Percentiles rank a stretch among this genome's conserved stretches.
Conservation (phyloP, 495 filamentous ascomycete species). For the Glutinoglossum americanum region DNA sequence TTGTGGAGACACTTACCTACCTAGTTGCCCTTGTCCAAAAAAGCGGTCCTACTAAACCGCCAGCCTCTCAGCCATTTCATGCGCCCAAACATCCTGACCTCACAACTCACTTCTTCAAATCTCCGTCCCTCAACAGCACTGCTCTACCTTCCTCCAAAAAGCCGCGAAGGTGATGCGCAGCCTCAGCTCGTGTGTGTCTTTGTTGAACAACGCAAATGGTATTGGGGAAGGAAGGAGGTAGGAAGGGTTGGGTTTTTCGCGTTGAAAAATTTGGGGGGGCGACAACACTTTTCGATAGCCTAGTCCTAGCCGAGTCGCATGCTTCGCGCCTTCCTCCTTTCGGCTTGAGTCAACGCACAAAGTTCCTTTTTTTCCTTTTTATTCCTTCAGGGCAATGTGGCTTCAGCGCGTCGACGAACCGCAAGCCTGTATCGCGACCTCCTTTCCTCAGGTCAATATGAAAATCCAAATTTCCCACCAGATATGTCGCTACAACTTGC, state of each 20-base stretch:
- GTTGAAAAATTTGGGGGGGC: background rate
- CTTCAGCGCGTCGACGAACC: background rate
- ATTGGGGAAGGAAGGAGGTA: background rate
- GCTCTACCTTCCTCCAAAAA: conserved; percentile 2
- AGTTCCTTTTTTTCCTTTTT: background rate
- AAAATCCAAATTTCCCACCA: no score
- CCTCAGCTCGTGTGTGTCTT: background rate
- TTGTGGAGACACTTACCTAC: background rate
- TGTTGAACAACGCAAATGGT: background rate
- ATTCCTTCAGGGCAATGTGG: no score
- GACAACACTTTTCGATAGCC: background rate
- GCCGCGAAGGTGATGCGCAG: background rate
- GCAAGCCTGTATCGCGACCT: no score
- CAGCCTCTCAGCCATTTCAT: conserved; percentile 2
- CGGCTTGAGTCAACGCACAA: background rate
- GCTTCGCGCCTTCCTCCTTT: background rate
- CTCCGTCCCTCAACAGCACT: background rate
- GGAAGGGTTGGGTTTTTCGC: background rate
- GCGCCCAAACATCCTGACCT: background rate
- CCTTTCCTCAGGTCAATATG: no score
- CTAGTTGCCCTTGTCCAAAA: background rate
- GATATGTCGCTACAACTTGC: background rate
- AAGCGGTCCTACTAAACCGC: background rate
- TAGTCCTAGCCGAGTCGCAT: background rate
- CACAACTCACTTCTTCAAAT: conserved; percentile 2